Evolutionary conservation across 768 basidiomycete species (phyloP).

Genomic region (Astraeus odoratus): DNA sequence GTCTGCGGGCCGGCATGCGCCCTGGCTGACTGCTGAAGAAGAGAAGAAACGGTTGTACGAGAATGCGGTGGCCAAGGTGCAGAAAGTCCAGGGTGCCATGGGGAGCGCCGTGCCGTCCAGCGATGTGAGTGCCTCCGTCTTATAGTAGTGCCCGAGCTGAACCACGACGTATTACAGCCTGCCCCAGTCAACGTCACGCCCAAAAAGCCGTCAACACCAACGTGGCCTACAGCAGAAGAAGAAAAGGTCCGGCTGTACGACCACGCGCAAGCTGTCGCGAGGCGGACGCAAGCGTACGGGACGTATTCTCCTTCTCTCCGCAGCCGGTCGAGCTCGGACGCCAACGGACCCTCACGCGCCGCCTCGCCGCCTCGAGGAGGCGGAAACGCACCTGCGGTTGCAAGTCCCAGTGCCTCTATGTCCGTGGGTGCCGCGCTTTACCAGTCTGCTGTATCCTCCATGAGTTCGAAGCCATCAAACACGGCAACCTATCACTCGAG

Average conservation of each 20-base stretch:
- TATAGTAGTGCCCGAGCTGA: too few species aligned
- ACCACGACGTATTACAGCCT: neutral
- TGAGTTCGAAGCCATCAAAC: conserved; percentile 18
- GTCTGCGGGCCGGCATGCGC: conserved; percentile 16
- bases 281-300: conserved; percentile 43
- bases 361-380: neutral
- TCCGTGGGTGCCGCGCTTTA: conserved; percentile 41
- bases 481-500: conserved; percentile 17
- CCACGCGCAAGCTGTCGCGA: conserved; percentile 60
- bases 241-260: conserved; percentile 72
- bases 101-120: conserved; percentile 18
- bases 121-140: conserved; percentile 22
- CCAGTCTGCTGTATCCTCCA: conserved; percentile 38
- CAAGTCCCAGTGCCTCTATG: conserved; percentile 13
- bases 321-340: conserved; percentile 24
- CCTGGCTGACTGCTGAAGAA: conserved; percentile 34
- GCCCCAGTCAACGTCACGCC: neutral
- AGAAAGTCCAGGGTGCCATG: conserved; percentile 31
- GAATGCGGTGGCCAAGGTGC: conserved; percentile 32
- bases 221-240: conserved; percentile 66
- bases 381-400: neutral
- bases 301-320: conserved; percentile 19
- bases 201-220: conserved; percentile 9
- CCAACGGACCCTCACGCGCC: conserved; percentile 13
- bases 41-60: conserved; percentile 38